Percentiles rank a stretch among this genome's conserved stretches.
phyloP scores from a whole-genome alignment of 441 rosid species.

The Pelargonium cotyledonis region DNA sequence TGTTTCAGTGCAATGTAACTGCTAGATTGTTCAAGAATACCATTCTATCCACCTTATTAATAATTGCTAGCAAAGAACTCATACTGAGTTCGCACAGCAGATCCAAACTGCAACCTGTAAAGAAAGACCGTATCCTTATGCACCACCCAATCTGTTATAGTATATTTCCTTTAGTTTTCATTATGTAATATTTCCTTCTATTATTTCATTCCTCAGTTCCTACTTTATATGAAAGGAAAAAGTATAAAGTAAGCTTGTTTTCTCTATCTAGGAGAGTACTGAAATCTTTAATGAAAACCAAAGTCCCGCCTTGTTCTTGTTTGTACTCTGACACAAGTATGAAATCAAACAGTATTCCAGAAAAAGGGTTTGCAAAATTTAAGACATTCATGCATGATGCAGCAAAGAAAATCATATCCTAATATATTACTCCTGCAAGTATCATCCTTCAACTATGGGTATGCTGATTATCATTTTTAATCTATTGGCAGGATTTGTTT shows the following conservation, averaged over 20 bases:
- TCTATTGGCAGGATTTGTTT: constrained; percentile 71
- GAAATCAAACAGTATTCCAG: constrained; percentile 4
- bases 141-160: neutral
- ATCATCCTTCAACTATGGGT: neutral
- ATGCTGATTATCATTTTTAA: constrained; percentile 1
- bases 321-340: constrained; percentile 5
- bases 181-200: neutral
- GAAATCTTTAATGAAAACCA: neutral
- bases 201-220: neutral
- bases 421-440: neutral
- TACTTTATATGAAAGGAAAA: neutral
- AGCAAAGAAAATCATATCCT: no score
- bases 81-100: neutral
- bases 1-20: neutral
- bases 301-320: neutral
- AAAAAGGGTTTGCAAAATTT: neutral
- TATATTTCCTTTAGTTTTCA: neutral
- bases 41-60: neutral
- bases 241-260: neutral
- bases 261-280: neutral
- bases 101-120: neutral
- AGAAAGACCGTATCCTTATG: neutral
- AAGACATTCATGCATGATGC: no score
- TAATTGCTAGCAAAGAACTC: neutral
- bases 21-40: neutral